These are phyloP conservation scores for Penicillium sp. DNA, from an alignment of 2,329 filamentous ascomycete species.

Conservation along the genomic window DNA sequence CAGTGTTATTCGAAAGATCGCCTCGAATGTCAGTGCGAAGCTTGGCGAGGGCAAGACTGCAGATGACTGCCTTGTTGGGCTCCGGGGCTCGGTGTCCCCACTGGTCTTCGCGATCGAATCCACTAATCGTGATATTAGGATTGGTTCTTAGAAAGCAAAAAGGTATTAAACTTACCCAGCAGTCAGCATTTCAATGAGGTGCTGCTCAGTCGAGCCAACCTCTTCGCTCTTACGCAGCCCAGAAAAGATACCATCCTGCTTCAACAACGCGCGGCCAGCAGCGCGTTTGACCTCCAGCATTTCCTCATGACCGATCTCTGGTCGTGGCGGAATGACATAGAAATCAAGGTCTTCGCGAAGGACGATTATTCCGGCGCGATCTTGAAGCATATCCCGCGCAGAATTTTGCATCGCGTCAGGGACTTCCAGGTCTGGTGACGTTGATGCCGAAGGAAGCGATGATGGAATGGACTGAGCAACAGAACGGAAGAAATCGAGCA, in stretches of 20 bases:
- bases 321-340: constrained; percentile 84
- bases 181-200: constrained; percentile 98
- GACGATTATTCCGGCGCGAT: constrained; percentile 93
- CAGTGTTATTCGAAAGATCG: constrained; percentile 69
- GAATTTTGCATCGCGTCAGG: constrained; percentile 70
- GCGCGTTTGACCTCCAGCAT: constrained; percentile 97
- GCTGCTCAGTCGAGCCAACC: constrained; percentile 92
- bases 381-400: constrained; percentile 74
- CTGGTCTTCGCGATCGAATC: constrained; percentile 90
- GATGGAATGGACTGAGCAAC: constrained; percentile 89
- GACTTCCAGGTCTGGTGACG: constrained; percentile 59
- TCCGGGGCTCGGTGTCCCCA: constrained; percentile 98
- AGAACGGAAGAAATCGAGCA: constrained; percentile 96
- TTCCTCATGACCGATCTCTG: constrained; percentile 79
- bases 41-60: constrained; percentile 88
- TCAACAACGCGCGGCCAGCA: constrained; percentile 78
- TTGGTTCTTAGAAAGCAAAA: neutral
- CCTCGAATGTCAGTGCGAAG: constrained; percentile 85
- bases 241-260: constrained; percentile 93
- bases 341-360: constrained; percentile 95
- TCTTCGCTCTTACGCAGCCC: constrained; percentile 94
- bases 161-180: constrained; percentile 68
- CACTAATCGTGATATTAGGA: constrained; percentile 54
- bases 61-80: constrained; percentile 97
- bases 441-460: constrained; percentile 64